A percentile compares a stretch with the other conserved stretches of the same genome.
Conservation (phyloP, 768 basidiomycete genomes). For the Amanita fuliginea region DNA sequence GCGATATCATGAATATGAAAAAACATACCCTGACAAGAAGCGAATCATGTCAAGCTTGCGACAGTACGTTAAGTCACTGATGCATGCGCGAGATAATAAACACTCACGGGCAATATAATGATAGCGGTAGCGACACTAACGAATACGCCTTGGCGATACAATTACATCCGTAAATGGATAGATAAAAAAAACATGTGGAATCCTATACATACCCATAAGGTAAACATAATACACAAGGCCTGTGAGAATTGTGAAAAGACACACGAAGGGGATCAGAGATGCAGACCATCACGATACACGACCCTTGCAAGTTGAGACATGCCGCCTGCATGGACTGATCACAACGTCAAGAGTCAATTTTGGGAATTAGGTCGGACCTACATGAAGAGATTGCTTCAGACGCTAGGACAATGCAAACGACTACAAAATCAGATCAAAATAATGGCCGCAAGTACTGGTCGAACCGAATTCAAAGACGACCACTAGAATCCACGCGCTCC, state of each 20-base stretch:
- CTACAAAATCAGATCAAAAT: neutral
- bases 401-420: neutral
- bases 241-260: neutral
- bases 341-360: neutral
- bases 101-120: constrained; percentile 2
- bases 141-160: neutral
- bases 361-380: neutral
- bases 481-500: neutral
- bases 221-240: constrained; percentile 5
- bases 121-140: neutral
- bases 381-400: neutral
- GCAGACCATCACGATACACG: constrained; percentile 3
- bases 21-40: neutral
- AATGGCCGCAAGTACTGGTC: neutral
- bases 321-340: neutral
- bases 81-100: neutral
- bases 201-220: constrained; percentile 4
- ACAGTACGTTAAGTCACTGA: neutral
- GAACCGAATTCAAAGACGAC: constrained; percentile 1
- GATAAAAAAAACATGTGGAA: neutral
- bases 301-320: constrained; percentile 1
- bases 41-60: constrained; percentile 1
- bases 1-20: neutral
- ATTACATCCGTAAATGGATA: neutral
- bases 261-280: neutral